Conservation (phyloP, 257 asterid genomes). For the Solanum verrucosum region DNA sequence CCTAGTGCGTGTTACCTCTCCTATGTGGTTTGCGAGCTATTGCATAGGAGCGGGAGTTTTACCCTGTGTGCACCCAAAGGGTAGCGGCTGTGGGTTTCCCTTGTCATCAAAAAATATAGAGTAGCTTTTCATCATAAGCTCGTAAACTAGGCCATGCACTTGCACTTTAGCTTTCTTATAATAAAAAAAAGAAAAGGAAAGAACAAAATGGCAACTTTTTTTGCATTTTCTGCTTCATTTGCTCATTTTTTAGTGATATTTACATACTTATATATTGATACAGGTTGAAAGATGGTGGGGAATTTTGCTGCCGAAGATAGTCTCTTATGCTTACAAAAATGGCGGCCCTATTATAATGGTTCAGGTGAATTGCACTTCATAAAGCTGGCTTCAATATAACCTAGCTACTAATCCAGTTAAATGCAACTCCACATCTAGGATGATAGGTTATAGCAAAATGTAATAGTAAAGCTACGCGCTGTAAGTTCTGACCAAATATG, state of each 20-base stretch:
- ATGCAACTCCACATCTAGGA: background rate
- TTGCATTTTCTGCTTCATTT: background rate
- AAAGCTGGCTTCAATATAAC: background rate
- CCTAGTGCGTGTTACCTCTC: no score
- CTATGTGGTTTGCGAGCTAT: no score
- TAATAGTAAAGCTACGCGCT: background rate
- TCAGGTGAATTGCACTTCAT: slow-evolving; percentile 44
- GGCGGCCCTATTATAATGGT: slow-evolving; percentile 94
- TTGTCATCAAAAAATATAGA: background rate
- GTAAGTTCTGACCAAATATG: background rate
- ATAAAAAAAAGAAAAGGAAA: background rate
- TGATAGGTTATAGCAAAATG: background rate
- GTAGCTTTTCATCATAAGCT: background rate
- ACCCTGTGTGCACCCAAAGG: no score
- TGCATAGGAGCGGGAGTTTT: no score
- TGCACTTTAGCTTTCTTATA: background rate
- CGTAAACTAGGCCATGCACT: background rate
- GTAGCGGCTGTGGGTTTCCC: no score
- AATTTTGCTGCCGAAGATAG: slow-evolving; percentile 62
- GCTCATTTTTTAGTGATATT: background rate
- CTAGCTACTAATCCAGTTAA: background rate
- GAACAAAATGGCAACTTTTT: background rate
- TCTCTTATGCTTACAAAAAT: slow-evolving; percentile 63
- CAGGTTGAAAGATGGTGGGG: slow-evolving; percentile 95
- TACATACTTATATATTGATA: slow-evolving; percentile 4